phyloP scores from a whole-genome alignment of 2,329 filamentous ascomycete species.

The Epichloe amarillans region DNA sequence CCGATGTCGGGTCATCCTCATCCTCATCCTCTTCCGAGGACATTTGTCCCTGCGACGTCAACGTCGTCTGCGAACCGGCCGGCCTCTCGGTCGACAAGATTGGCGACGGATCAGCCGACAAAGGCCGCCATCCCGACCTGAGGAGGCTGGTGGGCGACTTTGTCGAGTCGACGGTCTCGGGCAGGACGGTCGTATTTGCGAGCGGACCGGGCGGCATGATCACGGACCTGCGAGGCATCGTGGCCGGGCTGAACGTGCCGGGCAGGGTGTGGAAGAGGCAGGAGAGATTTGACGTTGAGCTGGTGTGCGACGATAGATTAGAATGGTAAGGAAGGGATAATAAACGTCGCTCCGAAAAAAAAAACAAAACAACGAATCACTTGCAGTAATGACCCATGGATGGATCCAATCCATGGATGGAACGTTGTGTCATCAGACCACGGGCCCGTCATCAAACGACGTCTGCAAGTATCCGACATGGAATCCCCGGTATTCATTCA shows the following conservation, averaged over 20 bases:
- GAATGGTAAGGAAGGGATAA: slow-evolving; percentile 30
- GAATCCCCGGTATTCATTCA: no score
- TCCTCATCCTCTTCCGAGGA: slow-evolving; percentile 12
- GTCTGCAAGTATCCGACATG: no score
- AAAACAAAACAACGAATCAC: no score
- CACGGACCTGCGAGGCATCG: slow-evolving; percentile 38
- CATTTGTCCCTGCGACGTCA: slow-evolving; percentile 14
- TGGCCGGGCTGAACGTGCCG: slow-evolving; percentile 40
- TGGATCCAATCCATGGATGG: no score
- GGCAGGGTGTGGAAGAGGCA: slow-evolving; percentile 44
- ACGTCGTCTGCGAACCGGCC: neutral
- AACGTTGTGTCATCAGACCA: no score
- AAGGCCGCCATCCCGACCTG: slow-evolving; percentile 32
- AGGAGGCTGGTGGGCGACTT: slow-evolving; percentile 33
- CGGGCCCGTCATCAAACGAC: no score
- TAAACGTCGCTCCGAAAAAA: no score
- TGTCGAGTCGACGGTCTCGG: slow-evolving; percentile 30
- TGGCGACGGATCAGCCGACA: slow-evolving; percentile 15
- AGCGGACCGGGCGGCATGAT: slow-evolving; percentile 50
- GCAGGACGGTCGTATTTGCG: slow-evolving; percentile 42
- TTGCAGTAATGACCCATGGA: no score
- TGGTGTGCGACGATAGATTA: slow-evolving; percentile 48
- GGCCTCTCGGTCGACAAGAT: slow-evolving; percentile 17
- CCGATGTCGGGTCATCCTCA: slow-evolving; percentile 9
- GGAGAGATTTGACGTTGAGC: slow-evolving; percentile 38